phyloP scores from a whole-genome alignment of 2,329 filamentous ascomycete genomes.

The Rutstroemia sp. region DNA sequence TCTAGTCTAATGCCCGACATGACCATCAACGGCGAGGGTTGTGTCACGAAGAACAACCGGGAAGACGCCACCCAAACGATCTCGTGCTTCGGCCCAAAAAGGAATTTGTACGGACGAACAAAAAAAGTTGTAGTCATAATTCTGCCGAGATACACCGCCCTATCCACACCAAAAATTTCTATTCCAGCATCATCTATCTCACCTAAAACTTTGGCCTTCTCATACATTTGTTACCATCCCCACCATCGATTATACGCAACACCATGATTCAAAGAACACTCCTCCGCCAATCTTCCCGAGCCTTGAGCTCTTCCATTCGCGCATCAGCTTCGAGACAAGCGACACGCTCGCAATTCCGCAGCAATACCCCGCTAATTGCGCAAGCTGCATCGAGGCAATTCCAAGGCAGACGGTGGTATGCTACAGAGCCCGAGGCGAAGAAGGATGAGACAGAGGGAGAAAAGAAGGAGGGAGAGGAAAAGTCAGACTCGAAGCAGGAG shows the following conservation, averaged over 20 bases:
- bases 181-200: slow-evolving; percentile 10
- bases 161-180: slow-evolving; percentile 9
- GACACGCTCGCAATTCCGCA: slow-evolving; percentile 14
- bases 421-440: slow-evolving; percentile 37
- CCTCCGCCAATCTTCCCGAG: slow-evolving; percentile 38
- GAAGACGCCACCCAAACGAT: no score
- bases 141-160: not conserved
- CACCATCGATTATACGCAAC: slow-evolving; percentile 14
- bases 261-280: slow-evolving; percentile 44
- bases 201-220: slow-evolving; percentile 4
- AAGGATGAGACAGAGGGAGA: slow-evolving; percentile 34
- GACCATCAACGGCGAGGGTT: no score
- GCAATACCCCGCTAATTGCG: slow-evolving; percentile 5
- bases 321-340: slow-evolving; percentile 19
- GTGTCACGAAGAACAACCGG: no score
- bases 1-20: no score
- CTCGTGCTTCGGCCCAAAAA: no score
- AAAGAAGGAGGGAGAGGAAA: slow-evolving; percentile 29
- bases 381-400: slow-evolving; percentile 6
- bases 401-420: slow-evolving; percentile 25
- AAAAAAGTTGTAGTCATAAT: not conserved
- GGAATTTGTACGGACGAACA: not conserved
- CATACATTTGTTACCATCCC: not conserved
- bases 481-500: slow-evolving; percentile 30
- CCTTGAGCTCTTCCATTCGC: slow-evolving; percentile 30